phyloP scores from a whole-genome alignment of 2,329 filamentous ascomycete genomes.

The Curvularia spicifera region DNA sequence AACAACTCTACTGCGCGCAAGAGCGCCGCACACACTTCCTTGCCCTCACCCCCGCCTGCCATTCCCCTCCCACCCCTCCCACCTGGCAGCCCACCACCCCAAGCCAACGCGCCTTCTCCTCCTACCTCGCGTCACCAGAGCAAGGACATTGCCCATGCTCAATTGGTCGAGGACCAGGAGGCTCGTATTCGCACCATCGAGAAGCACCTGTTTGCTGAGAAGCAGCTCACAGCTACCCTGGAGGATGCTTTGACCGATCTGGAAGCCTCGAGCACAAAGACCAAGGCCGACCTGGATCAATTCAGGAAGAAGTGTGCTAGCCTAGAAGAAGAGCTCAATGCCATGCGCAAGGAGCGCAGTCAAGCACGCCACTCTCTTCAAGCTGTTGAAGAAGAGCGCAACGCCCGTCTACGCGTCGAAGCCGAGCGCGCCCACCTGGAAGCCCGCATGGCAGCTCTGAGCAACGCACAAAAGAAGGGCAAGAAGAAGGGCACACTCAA shows the following conservation, averaged over 20 bases:
- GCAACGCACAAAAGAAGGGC: conserved; percentile 88
- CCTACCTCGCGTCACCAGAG: conserved; percentile 74
- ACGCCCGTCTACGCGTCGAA: conserved; percentile 89
- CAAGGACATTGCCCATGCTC: conserved; percentile 78
- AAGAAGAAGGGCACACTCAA: conserved; percentile 95
- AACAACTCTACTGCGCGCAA: conserved; percentile 78
- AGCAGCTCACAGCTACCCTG: conserved; percentile 91
- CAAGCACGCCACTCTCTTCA: conserved; percentile 73
- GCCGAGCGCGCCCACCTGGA: conserved; percentile 87
- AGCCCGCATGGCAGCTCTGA: conserved; percentile 78
- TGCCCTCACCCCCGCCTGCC: conserved; percentile 92
- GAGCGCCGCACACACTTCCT: conserved; percentile 78
- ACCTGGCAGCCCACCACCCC: conserved; percentile 50
- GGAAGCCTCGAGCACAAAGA: conserved; percentile 88
- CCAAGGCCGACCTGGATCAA: conserved; percentile 85
- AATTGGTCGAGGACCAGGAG: conserved; percentile 93
- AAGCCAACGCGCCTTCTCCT: conserved; percentile 63
- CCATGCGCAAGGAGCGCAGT: conserved; percentile 65
- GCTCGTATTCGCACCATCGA: conserved; percentile 93
- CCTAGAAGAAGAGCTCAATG: conserved; percentile 73
- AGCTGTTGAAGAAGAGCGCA: conserved; percentile 94
- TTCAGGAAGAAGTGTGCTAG: conserved; percentile 87
- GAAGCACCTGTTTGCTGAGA: conserved; percentile 94
- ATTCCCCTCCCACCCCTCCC: conserved; percentile 96
- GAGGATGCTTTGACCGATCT: conserved; percentile 96